These are phyloP conservation scores for Raffaelea albimanens DNA, from an alignment of 2,329 filamentous ascomycete species.

Conservation along the genomic window DNA sequence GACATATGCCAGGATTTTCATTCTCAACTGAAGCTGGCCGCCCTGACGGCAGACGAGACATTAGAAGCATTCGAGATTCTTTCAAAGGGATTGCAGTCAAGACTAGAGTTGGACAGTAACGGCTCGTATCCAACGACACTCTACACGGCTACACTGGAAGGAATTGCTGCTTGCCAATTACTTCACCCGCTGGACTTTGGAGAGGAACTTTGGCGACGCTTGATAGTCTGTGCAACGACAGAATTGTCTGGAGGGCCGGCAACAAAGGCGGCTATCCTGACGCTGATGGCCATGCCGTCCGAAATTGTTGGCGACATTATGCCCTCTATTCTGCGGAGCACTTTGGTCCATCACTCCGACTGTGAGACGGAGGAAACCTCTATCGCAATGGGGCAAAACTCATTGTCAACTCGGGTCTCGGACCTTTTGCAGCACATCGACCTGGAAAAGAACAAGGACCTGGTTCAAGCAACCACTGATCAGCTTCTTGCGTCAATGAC, in stretches of 20 bases:
- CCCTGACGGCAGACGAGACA: constrained; percentile 9
- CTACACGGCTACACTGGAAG: neutral
- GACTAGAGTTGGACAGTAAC: neutral
- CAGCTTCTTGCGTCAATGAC: too few relatives aligned
- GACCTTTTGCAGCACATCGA: neutral
- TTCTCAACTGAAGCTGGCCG: constrained; percentile 9
- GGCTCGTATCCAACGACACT: neutral
- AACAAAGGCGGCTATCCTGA: neutral
- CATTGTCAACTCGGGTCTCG: neutral
- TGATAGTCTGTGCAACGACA: constrained; percentile 1
- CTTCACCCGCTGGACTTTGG: constrained; percentile 7
- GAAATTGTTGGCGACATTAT: constrained; percentile 2
- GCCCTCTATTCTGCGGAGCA: constrained; percentile 3
- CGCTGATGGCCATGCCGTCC: constrained; percentile 6
- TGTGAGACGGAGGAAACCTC: too few relatives aligned
- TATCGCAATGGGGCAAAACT: too few relatives aligned
- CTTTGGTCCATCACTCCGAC: neutral
- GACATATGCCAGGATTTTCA: constrained; percentile 8
- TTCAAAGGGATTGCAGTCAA: neutral
- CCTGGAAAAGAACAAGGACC: neutral
- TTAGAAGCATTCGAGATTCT: constrained; percentile 3
- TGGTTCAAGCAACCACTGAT: neutral
- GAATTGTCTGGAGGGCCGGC: neutral
- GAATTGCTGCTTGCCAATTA: constrained; percentile 2
- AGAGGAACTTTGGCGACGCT: constrained; percentile 7